These are phyloP conservation scores for Phytophthora kernoviae DNA, from an alignment of 352 stramenopile species.

Conservation along the genomic window DNA sequence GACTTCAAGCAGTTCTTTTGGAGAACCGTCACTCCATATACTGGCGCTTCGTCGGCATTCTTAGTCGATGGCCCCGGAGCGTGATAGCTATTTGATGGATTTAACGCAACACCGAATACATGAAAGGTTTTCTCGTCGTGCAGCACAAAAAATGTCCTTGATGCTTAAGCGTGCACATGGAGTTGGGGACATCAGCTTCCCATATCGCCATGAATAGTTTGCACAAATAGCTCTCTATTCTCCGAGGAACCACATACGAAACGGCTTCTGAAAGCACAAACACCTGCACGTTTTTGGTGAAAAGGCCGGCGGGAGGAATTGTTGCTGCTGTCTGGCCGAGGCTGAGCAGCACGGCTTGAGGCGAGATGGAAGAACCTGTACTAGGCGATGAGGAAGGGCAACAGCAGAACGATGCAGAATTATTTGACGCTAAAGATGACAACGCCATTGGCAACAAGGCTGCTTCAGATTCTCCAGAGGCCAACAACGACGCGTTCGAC, in stretches of 20 bases:
- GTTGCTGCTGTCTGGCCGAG: background rate
- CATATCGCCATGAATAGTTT: too few species aligned
- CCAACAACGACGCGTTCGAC: slow-evolving; percentile 33
- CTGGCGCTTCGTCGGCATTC: slow-evolving; percentile 67
- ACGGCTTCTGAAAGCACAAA: background rate
- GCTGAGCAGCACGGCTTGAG: background rate
- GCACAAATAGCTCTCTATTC: too few species aligned
- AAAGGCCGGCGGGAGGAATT: background rate
- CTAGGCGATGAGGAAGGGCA: slow-evolving; percentile 19
- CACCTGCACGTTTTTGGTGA: background rate
- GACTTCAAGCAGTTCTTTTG: slow-evolving; percentile 79
- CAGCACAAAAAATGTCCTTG: too few species aligned
- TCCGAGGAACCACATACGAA: too few species aligned
- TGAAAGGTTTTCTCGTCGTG: background rate
- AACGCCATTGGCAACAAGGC: slow-evolving; percentile 7
- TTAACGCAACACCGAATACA: too few species aligned
- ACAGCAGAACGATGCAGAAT: slow-evolving; percentile 17
- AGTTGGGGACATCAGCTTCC: too few species aligned
- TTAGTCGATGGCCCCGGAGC: slow-evolving; percentile 29
- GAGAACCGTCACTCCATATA: slow-evolving; percentile 49
- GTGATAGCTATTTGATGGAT: too few species aligned
- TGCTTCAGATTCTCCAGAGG: slow-evolving; percentile 6
- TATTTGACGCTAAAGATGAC: slow-evolving; percentile 2
- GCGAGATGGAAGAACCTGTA: slow-evolving; percentile 27
- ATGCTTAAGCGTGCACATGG: too few species aligned